Evolutionary conservation across 148 eudicot genomes (phyloP).

Genomic region (Vaccinium vitisidaea): DNA sequence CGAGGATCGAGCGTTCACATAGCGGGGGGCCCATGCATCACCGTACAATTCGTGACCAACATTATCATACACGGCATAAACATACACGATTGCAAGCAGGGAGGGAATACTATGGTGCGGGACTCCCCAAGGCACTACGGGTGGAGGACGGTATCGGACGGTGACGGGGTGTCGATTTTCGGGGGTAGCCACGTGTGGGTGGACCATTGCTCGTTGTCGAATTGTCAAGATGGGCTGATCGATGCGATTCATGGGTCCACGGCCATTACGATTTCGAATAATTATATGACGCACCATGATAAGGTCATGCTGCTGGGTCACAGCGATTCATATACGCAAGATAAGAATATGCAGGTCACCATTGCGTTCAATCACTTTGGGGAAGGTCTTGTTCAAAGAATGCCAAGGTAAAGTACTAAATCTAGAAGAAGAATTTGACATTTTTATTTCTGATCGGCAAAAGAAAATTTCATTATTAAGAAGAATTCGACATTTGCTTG

Average conservation of each 20-base stretch:
- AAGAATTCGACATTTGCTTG: too few relatives aligned
- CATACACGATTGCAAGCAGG: slow-evolving; percentile 66
- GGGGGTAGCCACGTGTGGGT: slow-evolving; percentile 79
- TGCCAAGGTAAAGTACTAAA: slow-evolving; percentile 56
- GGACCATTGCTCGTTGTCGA: slow-evolving; percentile 71
- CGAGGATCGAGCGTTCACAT: slow-evolving; percentile 78
- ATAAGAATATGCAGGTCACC: slow-evolving; percentile 74
- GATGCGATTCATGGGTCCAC: slow-evolving; percentile 76
- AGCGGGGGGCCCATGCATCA: slow-evolving; percentile 72
- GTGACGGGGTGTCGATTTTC: slow-evolving; percentile 71
- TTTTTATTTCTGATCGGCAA: too few relatives aligned
- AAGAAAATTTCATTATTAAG: too few relatives aligned
- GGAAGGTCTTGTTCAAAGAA: slow-evolving; percentile 83
- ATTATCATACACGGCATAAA: slow-evolving; percentile 69
- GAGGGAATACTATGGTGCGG: slow-evolving; percentile 71
- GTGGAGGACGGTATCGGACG: slow-evolving; percentile 73
- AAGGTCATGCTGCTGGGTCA: slow-evolving; percentile 82
- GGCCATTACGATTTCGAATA: slow-evolving; percentile 71
- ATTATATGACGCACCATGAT: slow-evolving; percentile 75
- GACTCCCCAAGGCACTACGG: slow-evolving; percentile 59
- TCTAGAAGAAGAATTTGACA: background rate
- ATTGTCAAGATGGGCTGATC: slow-evolving; percentile 62
- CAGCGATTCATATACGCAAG: slow-evolving; percentile 50
- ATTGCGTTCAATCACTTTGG: slow-evolving; percentile 84
- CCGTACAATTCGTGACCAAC: slow-evolving; percentile 58